Evolutionary conservation across 345 rosid genomes (phyloP), one percentile per base, ranked within the genome.

Genomic region (Physaria fendleri): DNA sequence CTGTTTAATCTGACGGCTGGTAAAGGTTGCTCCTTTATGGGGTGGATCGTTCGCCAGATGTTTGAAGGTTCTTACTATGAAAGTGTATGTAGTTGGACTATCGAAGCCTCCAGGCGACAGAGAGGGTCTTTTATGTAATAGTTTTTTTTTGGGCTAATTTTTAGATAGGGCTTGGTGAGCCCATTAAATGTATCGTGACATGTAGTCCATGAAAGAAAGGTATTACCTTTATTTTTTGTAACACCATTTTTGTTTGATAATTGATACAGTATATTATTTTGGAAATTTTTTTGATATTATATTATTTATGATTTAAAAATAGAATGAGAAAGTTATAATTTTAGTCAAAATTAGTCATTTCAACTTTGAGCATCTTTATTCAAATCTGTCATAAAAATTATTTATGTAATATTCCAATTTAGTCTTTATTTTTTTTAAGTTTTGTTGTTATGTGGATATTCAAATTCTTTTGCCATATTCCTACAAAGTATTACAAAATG

Each of bases 1-100:
- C n/a, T n/a, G 27, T 25, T 32, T 6, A 51, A 66, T 66, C 71
- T 42, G n/a, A 66, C 71, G 71, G 71, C 71, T 66, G 71, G 47
- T 47, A 47, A 56, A 18, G 24, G 9, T 35, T 64, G 45, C 61
- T 22, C 17, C 52, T 53, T 33, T n/a, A n/a, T n/a, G n/a, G n/a
- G n/a, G n/a, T n/a, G n/a, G 52, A n/a, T 64, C 29, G 33, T 34
- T 27, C 58, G 18, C 62, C 70, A 65, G 32, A 48, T 57, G 71
- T 66, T 29, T 8, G 4, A 66, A 56, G 50, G 8, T 65, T 45
- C 40, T 44, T 44, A 46, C 16, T 44, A 20, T 5, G 24, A 20
- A 54, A 43, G 6, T 32, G 35, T n/a, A n/a, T 34, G 38, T 33
- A 24, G 28, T 44, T 34, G 17, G 38, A 25, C 17, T 8, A 1